Conservation (phyloP, 306 rosid genomes). For the Psophocarpus tetragonolobus region DNA sequence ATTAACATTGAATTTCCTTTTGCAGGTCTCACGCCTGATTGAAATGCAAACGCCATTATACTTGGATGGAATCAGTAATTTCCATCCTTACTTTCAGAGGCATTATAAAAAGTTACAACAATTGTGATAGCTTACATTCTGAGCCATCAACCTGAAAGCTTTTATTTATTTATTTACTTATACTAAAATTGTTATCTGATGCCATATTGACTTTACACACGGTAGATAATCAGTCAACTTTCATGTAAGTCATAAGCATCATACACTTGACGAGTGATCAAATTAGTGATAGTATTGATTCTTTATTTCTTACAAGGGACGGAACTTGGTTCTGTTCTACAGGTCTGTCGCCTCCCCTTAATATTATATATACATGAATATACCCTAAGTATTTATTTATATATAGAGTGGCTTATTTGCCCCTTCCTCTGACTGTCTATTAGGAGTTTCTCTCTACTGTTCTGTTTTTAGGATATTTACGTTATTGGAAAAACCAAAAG, state of each 20-base stretch:
- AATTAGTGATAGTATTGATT: constrained; percentile 22
- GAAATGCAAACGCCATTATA: constrained; percentile 92
- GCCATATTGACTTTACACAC: not conserved
- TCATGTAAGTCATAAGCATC: constrained; percentile 11
- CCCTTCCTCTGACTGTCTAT: no score
- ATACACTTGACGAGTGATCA: not conserved
- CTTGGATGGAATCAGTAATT: constrained; percentile 62
- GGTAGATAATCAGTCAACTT: constrained; percentile 15
- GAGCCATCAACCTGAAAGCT: constrained; percentile 32
- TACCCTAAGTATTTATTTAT: no score
- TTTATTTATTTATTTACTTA: not conserved
- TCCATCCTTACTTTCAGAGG: constrained; percentile 81
- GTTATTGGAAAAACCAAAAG: no score
- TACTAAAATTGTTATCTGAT: not conserved
- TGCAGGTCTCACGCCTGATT: constrained; percentile 85
- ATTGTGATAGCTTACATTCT: constrained; percentile 24
- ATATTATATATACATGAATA: no score
- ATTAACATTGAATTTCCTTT: constrained; percentile 25
- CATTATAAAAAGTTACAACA: constrained; percentile 39
- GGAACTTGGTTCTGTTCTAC: no score
- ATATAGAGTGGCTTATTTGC: no score
- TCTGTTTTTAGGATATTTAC: no score
- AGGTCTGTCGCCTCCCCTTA: no score
- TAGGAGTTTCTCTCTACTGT: no score
- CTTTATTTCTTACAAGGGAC: constrained; percentile 39